Evolutionary conservation across 108 stramenopile genomes (phyloP).

Genomic region (Schizochytrium sp.): DNA sequence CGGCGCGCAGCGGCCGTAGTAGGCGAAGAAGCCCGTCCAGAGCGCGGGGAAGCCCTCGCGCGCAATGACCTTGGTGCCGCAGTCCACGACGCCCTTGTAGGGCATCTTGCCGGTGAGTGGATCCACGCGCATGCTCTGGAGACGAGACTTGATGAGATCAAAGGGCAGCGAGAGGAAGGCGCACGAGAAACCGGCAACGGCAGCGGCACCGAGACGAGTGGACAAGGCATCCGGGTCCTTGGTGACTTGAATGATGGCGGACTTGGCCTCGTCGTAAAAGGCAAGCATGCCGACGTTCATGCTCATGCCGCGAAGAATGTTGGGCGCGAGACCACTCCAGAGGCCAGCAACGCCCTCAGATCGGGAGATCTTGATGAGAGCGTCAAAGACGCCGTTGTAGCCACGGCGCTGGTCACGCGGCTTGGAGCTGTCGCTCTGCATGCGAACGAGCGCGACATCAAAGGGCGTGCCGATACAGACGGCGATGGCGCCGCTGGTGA

Average conservation of each 20-base stretch:
- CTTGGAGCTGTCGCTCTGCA: conserved; percentile 92
- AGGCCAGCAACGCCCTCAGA: conserved; percentile 89
- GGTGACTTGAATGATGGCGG: conserved; percentile 30
- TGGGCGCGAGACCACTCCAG: conserved; percentile 86
- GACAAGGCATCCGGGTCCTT: conserved; percentile 37
- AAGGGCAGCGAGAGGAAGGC: conserved; percentile 90
- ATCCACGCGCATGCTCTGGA: conserved; percentile 78
- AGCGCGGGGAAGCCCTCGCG: conserved; percentile 84
- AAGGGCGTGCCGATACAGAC: conserved; percentile 96
- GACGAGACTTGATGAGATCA: conserved; percentile 88
- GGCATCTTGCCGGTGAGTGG: conserved; percentile 75
- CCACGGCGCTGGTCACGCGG: conserved; percentile 70
- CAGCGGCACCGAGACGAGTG: conserved; percentile 20
- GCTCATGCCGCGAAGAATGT: conserved; percentile 89
- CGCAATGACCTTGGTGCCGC: conserved; percentile 63
- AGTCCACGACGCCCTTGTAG: conserved; percentile 77
- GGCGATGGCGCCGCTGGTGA: conserved; percentile 85
- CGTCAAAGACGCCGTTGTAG: conserved; percentile 96
- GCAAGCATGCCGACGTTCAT: conserved; percentile 99
- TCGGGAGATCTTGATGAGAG: conserved; percentile 68
- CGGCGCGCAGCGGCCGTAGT: conserved; percentile 92
- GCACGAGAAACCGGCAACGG: conserved; percentile 79
- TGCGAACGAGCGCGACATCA: conserved; percentile 88
- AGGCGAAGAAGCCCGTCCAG: conserved; percentile 86
- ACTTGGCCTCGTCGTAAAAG: conserved; percentile 94